These are phyloP conservation scores for Skeletonema marinoi DNA, from an alignment of 108 stramenopile species.

Conservation along the genomic window DNA sequence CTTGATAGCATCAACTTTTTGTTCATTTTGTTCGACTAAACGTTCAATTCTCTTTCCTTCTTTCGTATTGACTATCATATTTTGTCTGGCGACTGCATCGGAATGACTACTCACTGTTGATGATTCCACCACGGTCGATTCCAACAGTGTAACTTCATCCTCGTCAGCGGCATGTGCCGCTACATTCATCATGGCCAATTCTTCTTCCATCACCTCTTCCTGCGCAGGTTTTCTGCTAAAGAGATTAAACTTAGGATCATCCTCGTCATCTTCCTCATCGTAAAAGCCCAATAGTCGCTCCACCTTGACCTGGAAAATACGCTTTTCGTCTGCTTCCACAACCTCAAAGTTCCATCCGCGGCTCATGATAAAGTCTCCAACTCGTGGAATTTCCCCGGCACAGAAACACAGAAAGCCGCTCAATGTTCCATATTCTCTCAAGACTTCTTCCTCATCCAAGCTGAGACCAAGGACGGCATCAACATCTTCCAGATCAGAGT, in stretches of 20 bases:
- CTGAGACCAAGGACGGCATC: slow-evolving; percentile 83
- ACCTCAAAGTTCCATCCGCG: slow-evolving; percentile 93
- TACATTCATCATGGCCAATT: slow-evolving; percentile 1
- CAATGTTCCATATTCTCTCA: slow-evolving; percentile 91
- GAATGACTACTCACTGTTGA: slow-evolving; percentile 43
- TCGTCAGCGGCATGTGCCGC: slow-evolving; percentile 11
- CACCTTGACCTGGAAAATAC: slow-evolving; percentile 72
- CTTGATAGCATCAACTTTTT: slow-evolving; percentile 45
- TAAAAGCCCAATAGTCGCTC: slow-evolving; percentile 80
- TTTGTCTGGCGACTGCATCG: slow-evolving; percentile 36
- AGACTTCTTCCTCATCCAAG: slow-evolving; percentile 84
- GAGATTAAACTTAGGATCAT: slow-evolving; percentile 62
- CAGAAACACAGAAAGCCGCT: slow-evolving; percentile 93
- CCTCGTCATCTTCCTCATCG: slow-evolving; percentile 53
- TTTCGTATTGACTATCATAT: slow-evolving; percentile 28
- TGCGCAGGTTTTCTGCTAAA: slow-evolving; percentile 47
- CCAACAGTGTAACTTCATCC: background rate
- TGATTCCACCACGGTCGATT: slow-evolving; percentile 28
- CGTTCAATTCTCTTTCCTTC: slow-evolving; percentile 67
- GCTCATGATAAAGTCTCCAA: slow-evolving; percentile 90
- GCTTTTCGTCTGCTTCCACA: slow-evolving; percentile 82
- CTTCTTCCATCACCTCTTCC: slow-evolving; percentile 24
- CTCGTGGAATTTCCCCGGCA: slow-evolving; percentile 93
- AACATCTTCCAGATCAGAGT: slow-evolving; percentile 93
- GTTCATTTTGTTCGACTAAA: slow-evolving; percentile 65